These are phyloP conservation scores for Adansonia rubrostipa DNA, from an alignment of 441 rosid species.

Conservation along the genomic window DNA sequence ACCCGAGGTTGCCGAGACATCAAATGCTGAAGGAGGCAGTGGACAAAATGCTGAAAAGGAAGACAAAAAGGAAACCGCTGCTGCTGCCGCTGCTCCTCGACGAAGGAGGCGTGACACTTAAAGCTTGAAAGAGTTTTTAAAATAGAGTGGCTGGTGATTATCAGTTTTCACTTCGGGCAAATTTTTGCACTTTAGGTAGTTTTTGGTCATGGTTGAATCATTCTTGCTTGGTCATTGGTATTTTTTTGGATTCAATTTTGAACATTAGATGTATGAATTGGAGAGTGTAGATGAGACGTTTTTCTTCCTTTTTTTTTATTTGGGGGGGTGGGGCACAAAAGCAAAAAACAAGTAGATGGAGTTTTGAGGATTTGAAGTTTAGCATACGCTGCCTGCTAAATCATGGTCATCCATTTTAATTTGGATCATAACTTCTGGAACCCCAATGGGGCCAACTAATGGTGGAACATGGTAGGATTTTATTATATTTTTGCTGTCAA, in stretches of 20 bases:
- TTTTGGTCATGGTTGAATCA: constrained; percentile 2
- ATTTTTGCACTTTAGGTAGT: constrained; percentile 26
- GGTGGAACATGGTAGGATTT: no score
- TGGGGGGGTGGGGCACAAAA: neutral
- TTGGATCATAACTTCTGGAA: no score
- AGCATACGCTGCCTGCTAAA: neutral
- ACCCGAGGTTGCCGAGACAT: constrained; percentile 51
- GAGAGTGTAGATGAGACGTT: neutral
- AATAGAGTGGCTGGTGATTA: neutral
- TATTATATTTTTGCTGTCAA: no score
- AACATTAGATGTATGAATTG: constrained; percentile 22
- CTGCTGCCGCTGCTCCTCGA: constrained; percentile 49
- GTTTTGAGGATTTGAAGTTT: neutral
- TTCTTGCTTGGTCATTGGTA: constrained; percentile 27
- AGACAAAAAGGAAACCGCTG: constrained; percentile 49
- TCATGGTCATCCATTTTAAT: neutral
- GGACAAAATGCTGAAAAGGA: constrained; percentile 49
- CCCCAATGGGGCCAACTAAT: no score
- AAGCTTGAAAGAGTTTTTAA: neutral
- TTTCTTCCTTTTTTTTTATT: neutral
- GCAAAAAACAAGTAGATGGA: neutral
- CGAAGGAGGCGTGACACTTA: constrained; percentile 75
- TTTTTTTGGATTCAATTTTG: constrained; percentile 23
- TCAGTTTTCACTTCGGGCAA: constrained; percentile 39
- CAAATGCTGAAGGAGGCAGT: constrained; percentile 47